phyloP scores from a whole-genome alignment of 2,329 filamentous ascomycete genomes.

The Pseudogymnoascus sp. region DNA sequence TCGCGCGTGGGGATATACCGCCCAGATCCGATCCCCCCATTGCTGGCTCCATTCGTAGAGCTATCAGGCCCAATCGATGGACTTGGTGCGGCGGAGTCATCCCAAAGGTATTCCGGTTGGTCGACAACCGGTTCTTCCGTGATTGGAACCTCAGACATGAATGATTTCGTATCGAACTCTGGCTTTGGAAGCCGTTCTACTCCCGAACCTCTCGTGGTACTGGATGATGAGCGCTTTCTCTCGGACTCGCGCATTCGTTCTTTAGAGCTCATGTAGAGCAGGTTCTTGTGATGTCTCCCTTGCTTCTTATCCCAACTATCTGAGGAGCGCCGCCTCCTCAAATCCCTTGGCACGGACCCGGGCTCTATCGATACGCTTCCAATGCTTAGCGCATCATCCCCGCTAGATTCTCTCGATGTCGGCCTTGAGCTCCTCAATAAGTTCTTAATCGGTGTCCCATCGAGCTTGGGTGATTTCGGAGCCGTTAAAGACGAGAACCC shows the following conservation, averaged over 20 bases:
- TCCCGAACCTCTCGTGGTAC: conserved; percentile 32
- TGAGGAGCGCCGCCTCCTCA: conserved; percentile 45
- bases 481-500: conserved; percentile 66
- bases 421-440: conserved; percentile 49
- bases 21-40: conserved; percentile 27
- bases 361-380: conserved; percentile 58
- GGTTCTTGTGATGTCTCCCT: conserved; percentile 43
- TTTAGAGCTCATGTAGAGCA: conserved; percentile 68
- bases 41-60: conserved; percentile 16
- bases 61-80: conserved; percentile 11
- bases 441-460: conserved; percentile 45
- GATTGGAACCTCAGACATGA: conserved; percentile 28
- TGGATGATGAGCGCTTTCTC: conserved; percentile 45
- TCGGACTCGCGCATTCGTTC: conserved; percentile 57
- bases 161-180: conserved; percentile 24
- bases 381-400: conserved; percentile 52
- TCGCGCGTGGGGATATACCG: conserved; percentile 56
- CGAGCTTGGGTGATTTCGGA: conserved; percentile 39
- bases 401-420: conserved; percentile 49
- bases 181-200: conserved; percentile 21
- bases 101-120: conserved; percentile 13
- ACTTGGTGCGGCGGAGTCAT: conserved; percentile 14
- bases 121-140: conserved; percentile 41
- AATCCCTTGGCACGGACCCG: conserved; percentile 37
- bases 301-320: conserved; percentile 57